These are phyloP conservation scores for Annulohypoxylon moriforme DNA, from an alignment of 495 filamentous ascomycete genomes.

Conservation along the genomic window DNA sequence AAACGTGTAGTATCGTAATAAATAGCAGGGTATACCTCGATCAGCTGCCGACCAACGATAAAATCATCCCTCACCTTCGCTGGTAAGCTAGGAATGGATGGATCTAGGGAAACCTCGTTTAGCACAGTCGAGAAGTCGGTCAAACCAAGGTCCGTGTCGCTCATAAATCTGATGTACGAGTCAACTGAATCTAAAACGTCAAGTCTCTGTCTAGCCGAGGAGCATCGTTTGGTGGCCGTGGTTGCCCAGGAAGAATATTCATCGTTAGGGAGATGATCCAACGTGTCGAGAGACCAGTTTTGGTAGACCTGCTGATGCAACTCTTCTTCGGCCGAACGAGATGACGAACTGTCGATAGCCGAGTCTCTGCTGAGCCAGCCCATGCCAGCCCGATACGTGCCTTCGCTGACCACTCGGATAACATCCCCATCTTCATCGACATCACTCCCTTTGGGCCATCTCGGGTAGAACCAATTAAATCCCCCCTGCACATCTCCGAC, in stretches of 20 bases:
- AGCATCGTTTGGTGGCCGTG: constrained; percentile 34
- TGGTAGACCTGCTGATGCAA: constrained; percentile 65
- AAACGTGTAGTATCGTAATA: constrained; percentile 41
- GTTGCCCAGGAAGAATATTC: constrained; percentile 49
- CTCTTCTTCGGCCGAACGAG: constrained; percentile 59
- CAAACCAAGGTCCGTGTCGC: constrained; percentile 62
- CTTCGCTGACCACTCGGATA: constrained; percentile 83
- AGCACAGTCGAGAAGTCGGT: constrained; percentile 13
- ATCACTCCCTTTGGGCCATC: constrained; percentile 77
- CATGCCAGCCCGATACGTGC: constrained; percentile 82
- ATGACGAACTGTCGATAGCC: constrained; percentile 31
- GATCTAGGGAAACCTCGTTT: constrained; percentile 65
- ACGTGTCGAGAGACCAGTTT: constrained; percentile 66
- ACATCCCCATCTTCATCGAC: constrained; percentile 71
- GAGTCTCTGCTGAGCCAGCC: constrained; percentile 75
- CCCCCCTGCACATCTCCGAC: constrained; percentile 90
- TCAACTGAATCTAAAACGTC: constrained; percentile 49
- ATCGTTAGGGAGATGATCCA: constrained; percentile 54
- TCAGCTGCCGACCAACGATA: constrained; percentile 68
- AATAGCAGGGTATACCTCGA: constrained; percentile 61
- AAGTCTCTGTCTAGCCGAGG: constrained; percentile 33
- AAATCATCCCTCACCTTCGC: constrained; percentile 72
- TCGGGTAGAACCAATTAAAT: constrained; percentile 86
- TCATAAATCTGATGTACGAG: constrained; percentile 55
- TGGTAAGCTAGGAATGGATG: constrained; percentile 67